phyloP scores from a whole-genome alignment of 2,329 filamentous ascomycete genomes.

The Exophiala xenobiotica region DNA sequence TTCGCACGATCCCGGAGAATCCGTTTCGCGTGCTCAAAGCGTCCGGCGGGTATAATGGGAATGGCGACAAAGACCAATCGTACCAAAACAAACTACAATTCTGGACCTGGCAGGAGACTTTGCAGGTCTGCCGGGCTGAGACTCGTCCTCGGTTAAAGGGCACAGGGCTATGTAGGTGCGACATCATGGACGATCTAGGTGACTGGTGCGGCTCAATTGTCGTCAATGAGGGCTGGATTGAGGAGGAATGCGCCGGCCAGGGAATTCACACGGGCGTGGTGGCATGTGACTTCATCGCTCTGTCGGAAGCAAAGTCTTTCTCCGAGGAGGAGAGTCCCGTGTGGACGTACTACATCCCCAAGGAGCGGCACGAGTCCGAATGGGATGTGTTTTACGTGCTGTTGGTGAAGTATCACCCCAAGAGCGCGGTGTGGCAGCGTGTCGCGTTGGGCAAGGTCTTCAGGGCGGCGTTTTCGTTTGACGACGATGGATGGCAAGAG shows the following conservation, averaged over 20 bases:
- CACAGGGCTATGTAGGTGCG: constrained; percentile 28
- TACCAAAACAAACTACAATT: constrained; percentile 6
- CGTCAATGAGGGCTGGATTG: constrained; percentile 29
- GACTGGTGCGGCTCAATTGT: constrained; percentile 38
- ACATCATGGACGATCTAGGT: constrained; percentile 33
- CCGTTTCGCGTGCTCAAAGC: no score
- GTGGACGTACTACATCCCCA: constrained; percentile 41
- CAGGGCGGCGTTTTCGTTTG: constrained; percentile 1
- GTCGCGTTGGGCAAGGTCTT: constrained; percentile 39
- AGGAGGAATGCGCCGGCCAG: constrained; percentile 2
- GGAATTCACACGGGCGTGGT: no score
- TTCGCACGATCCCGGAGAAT: no score
- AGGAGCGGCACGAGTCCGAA: constrained; percentile 35
- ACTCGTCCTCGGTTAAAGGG: neutral
- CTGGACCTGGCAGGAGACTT: constrained; percentile 5
- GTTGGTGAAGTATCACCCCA: constrained; percentile 29
- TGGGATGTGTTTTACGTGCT: constrained; percentile 40
- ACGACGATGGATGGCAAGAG: neutral
- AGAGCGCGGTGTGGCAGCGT: constrained; percentile 27
- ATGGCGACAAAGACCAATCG: constrained; percentile 1
- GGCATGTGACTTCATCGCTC: constrained; percentile 34
- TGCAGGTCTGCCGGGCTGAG: no score
- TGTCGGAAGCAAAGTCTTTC: constrained; percentile 39
- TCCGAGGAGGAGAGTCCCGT: constrained; percentile 33
- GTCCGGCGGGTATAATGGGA: no score